Evolutionary conservation across 768 basidiomycete species (phyloP).

Genomic region (Boletus coccyginus): DNA sequence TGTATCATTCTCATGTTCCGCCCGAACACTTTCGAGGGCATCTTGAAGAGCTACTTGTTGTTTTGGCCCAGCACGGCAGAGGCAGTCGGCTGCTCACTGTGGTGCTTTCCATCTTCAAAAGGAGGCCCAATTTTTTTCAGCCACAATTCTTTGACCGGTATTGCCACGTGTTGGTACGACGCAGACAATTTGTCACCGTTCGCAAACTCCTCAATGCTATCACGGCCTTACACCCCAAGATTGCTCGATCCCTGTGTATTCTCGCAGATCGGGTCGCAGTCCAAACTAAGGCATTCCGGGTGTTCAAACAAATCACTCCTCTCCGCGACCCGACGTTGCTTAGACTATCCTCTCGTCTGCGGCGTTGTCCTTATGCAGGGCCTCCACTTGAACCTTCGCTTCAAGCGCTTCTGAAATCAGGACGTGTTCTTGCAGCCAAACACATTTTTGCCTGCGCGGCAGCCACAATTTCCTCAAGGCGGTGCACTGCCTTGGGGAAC

Average conservation of each 20-base stretch:
- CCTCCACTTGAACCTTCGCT: constrained; percentile 14
- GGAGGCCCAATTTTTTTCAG: constrained; percentile 40
- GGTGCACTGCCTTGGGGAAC: constrained; percentile 52
- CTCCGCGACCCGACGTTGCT: constrained; percentile 11
- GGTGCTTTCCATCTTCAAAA: constrained; percentile 38
- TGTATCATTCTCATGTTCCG: constrained; percentile 37
- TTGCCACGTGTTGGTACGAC: constrained; percentile 38
- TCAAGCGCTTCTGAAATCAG: constrained; percentile 28
- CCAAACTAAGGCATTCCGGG: constrained; percentile 10
- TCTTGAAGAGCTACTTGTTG: constrained; percentile 44
- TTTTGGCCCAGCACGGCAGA: constrained; percentile 38
- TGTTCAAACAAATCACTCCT: not conserved
- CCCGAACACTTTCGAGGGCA: constrained; percentile 39
- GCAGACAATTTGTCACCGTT: constrained; percentile 39
- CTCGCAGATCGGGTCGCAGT: constrained; percentile 2
- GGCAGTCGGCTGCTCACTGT: constrained; percentile 37
- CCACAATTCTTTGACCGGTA: constrained; percentile 35
- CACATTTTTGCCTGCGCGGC: constrained; percentile 36
- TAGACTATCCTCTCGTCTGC: constrained; percentile 17
- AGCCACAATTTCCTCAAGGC: constrained; percentile 27
- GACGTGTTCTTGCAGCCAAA: constrained; percentile 44
- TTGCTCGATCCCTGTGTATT: constrained; percentile 9
- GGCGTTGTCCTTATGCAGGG: constrained; percentile 2
- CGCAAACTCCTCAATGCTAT: constrained; percentile 28
- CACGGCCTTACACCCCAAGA: constrained; percentile 10